Base-by-base conservation (phyloP, 768 basidiomycete genomes). In the Leccinum subgranulosum region DNA sequence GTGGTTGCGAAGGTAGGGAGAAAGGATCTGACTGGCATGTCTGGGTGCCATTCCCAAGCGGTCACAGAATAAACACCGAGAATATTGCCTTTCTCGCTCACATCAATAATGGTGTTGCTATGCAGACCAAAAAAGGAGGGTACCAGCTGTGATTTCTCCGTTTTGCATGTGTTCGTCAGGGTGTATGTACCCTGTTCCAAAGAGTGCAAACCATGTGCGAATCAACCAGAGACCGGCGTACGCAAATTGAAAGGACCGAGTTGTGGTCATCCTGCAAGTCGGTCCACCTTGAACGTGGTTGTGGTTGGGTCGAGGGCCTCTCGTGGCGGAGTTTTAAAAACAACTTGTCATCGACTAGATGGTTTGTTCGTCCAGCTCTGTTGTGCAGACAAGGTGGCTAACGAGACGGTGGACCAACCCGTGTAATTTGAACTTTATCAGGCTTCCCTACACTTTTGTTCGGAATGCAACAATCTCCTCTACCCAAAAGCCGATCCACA, bases 391-490 rank as follows among this genome's bases (percentile, higher is more conserved):
- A 50, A 31, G 28, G 39, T 34, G 43, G 48, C 71, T 73, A 36
- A 72, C 53, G 28, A 50, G 34, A 21, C 31, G 14, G 48, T 49
- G 3, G 3, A 49, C 58, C 54, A 27, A 59, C 52, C 8, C 33
- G 7, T 41, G 23, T 56, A 21, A 19, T 27, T 17, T 39, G 19
- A 41, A 19, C 15, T 8, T 25, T 15, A 41, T 19, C 57, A 92
- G 90, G 86, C 91, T 11, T 90, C 90, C 2, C 84, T 96, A 28
- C 86, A 91, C 64, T 96, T 96, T 74, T 96, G 94, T 67, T 87
- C 85, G 39, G 94, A 96, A 79, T 96, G 94, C 79, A 94, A 95
- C 77, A 96, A 97, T 70, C 81, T 97, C 28, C 80, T 97, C 53
- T 95, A 96, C 72, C 94, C 94, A 21, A 87, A 94, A 76, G 94